A percentile compares a stretch with the other conserved stretches of the same genome.
Evolutionary conservation across 78 protist genomes (phyloP).

Genomic region (Polysphondylium violaceum): DNA sequence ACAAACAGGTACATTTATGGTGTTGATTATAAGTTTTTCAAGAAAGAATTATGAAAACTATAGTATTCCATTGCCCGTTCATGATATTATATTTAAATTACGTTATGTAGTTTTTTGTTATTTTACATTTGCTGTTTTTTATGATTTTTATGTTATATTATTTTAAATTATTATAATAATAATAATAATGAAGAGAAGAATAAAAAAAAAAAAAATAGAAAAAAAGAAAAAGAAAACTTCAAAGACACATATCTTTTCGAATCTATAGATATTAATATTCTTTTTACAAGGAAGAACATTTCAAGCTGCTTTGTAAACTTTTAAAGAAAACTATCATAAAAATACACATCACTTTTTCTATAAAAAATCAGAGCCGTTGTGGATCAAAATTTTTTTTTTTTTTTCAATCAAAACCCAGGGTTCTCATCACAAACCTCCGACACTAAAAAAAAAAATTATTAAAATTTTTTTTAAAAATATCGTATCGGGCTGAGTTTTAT

Average conservation of each 20-base stretch:
- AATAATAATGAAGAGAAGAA: not conserved
- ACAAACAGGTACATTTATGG: slow-evolving; percentile 39
- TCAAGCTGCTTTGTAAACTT: not conserved
- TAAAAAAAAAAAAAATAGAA: not conserved
- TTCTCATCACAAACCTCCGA: too few relatives aligned
- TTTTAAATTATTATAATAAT: not conserved
- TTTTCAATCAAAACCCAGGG: not conserved
- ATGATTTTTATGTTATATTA: slow-evolving; percentile 36
- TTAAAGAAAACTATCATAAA: too few relatives aligned
- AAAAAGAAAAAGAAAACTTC: not conserved
- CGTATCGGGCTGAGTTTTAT: too few relatives aligned
- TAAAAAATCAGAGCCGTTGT: not conserved
- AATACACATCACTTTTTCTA: too few relatives aligned
- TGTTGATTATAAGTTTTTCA: slow-evolving; percentile 27
- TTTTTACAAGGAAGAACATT: not conserved
- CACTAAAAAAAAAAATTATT: too few relatives aligned
- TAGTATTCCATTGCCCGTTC: slow-evolving; percentile 51
- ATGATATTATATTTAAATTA: not conserved
- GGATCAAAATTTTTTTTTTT: too few relatives aligned
- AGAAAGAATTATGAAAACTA: slow-evolving; percentile 12
- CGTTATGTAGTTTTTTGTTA: slow-evolving; percentile 42
- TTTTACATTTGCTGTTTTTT: slow-evolving; percentile 76
- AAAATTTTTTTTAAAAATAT: too few relatives aligned
- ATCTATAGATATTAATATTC: not conserved
- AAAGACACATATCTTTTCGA: not conserved